Evolutionary conservation across 2,329 filamentous ascomycete genomes (phyloP).

Genomic region (Colletotrichum sp.): DNA sequence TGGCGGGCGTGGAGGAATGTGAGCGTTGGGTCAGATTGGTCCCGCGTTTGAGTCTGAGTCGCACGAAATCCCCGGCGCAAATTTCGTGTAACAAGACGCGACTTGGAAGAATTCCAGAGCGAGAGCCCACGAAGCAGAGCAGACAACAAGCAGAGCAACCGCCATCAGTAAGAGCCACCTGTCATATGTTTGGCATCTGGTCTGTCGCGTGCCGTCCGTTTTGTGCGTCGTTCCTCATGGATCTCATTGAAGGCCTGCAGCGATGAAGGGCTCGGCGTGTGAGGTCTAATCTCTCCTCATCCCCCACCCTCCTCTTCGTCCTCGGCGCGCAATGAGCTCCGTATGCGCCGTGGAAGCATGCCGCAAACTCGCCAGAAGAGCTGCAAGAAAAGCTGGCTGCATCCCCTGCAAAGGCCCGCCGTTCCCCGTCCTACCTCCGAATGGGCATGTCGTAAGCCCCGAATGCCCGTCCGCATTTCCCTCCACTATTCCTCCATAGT

Average conservation of each 20-base stretch:
- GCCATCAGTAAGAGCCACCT: neutral
- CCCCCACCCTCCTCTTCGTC: neutral
- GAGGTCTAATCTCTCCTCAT: neutral
- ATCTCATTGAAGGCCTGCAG: neutral
- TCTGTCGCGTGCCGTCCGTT: neutral
- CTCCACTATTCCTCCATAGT: neutral
- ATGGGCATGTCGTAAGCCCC: slow-evolving; percentile 10
- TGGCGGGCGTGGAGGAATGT: neutral
- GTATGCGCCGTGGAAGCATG: neutral
- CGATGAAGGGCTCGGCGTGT: neutral
- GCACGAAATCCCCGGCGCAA: neutral
- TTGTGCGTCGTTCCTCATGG: neutral
- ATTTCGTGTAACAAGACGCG: neutral
- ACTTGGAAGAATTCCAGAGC: neutral
- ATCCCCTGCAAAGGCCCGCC: neutral
- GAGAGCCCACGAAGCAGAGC: neutral
- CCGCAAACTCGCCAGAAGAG: neutral
- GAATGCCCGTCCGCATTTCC: slow-evolving; percentile 3
- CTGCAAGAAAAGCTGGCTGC: neutral
- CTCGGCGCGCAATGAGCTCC: slow-evolving; percentile 6
- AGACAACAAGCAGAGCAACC: neutral
- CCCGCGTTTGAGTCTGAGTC: neutral
- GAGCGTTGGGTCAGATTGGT: neutral
- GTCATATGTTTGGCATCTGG: neutral
- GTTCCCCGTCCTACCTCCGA: slow-evolving; percentile 13